Base-by-base conservation (phyloP, 371 early-diverging fungal species). In the Rhizopus sp. region DNA sequence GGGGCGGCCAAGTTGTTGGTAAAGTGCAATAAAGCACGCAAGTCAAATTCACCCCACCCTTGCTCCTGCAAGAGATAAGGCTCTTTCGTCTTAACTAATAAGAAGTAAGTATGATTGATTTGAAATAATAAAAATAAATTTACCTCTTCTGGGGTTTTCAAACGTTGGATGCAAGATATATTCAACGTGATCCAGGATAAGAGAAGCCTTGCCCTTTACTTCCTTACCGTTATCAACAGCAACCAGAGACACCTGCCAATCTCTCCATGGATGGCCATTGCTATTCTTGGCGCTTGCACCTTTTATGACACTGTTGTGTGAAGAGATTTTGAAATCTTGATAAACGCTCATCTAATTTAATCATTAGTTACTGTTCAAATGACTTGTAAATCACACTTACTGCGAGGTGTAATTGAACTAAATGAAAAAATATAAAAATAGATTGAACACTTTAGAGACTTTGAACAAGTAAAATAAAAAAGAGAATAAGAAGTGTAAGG, bases 11-110 rank as follows among this genome's bases (percentile, higher is more conserved):
- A 53, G 35, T 82, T 72, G 59, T 85, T 70, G 33, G 68, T 60
- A 59, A 87, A 86, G 52, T 84, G 74, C 5, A 88, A 63, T 42
- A 78, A 65, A 31, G 86, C 74, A 12, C 78, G 70, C 73, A 88
- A 73, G 64, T 88, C 88, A 55, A 88, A 88, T 63, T 86, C 86
- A 47, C 88, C 88, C 88, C 88, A 88, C 39, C 88, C 88, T 60
- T 84, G 77, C 62, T 88, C 86, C 59, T 77, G 72, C 15, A 88
- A 64, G 32, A 64, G 42, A 47, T 80, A 90, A 12, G 90, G 90
- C 61, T 84, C 80, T 12, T 78, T 83, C 16, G 62, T 69, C 31
- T 81, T 73, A 50, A 84, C 90, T 89, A 34, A 15, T 32, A 40
- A 13, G 4, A 49, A 10, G 37, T 13, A 3, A 35, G 10, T 29